These are phyloP conservation scores for Euphorbia pulcherrima DNA, from an alignment of 345 rosid species.

Conservation along the genomic window DNA sequence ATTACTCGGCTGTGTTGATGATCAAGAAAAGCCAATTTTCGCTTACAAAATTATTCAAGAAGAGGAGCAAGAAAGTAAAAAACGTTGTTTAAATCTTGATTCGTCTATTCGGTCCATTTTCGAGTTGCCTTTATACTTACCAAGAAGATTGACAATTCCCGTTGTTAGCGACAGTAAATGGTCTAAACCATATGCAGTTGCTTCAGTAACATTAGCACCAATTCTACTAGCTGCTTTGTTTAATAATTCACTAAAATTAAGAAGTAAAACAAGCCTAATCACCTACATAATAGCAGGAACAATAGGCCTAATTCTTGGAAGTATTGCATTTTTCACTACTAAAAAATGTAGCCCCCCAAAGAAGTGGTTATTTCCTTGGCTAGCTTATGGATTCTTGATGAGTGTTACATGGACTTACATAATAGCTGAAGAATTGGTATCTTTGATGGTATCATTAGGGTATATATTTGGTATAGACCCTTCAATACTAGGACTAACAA, in stretches of 20 bases:
- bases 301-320: slow-evolving; percentile 55
- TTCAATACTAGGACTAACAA: slow-evolving; percentile 76
- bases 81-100: slow-evolving; percentile 20
- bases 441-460: slow-evolving; percentile 64
- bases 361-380: slow-evolving; percentile 61
- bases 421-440: slow-evolving; percentile 72
- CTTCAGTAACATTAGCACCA: slow-evolving; percentile 67
- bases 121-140: slow-evolving; percentile 72
- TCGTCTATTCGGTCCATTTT: slow-evolving; percentile 33
- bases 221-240: slow-evolving; percentile 53
- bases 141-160: slow-evolving; percentile 81
- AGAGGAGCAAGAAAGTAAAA: slow-evolving; percentile 14
- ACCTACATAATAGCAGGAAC: slow-evolving; percentile 46
- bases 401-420: slow-evolving; percentile 87
- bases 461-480: slow-evolving; percentile 65
- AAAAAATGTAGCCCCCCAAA: slow-evolving; percentile 58
- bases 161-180: slow-evolving; percentile 59
- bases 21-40: slow-evolving; percentile 27
- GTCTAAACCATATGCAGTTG: slow-evolving; percentile 74
- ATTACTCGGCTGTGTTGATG: slow-evolving; percentile 47
- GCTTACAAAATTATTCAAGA: slow-evolving; percentile 16
- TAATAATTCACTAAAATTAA: slow-evolving; percentile 36
- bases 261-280: slow-evolving; percentile 36
- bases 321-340: slow-evolving; percentile 53
- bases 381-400: slow-evolving; percentile 77